phyloP scores from a whole-genome alignment of 169 alveolate species.

The Cryptosporidium parvum region DNA sequence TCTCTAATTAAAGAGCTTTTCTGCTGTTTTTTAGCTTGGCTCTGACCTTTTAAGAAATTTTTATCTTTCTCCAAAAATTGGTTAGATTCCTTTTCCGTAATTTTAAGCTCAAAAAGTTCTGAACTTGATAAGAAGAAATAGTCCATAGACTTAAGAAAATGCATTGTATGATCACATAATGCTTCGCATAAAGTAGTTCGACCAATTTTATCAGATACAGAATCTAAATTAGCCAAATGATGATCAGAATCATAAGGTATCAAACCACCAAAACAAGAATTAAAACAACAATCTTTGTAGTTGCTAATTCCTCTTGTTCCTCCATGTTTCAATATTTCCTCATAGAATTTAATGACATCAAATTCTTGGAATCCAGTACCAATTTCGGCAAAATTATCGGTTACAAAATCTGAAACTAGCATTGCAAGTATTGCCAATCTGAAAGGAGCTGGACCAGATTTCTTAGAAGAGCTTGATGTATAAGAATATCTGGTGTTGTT shows the following conservation, averaged over 20 bases:
- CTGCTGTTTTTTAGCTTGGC: background rate
- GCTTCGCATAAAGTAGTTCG: slow-evolving; percentile 33
- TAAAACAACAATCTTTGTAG: slow-evolving; percentile 22
- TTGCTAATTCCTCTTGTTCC: slow-evolving; percentile 31
- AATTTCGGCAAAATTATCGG: slow-evolving; percentile 35
- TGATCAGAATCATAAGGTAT: background rate
- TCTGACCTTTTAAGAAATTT: background rate
- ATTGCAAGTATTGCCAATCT: slow-evolving; percentile 51
- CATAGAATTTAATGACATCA: slow-evolving; percentile 43
- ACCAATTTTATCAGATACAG: background rate
- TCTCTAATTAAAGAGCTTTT: background rate
- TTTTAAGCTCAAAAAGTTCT: slow-evolving; percentile 40
- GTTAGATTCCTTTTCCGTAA: background rate
- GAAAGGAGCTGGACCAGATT: slow-evolving; percentile 60
- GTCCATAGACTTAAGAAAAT: slow-evolving; percentile 36
- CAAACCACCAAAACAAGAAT: slow-evolving; percentile 20
- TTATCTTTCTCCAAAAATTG: background rate
- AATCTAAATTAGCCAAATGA: background rate
- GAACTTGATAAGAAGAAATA: slow-evolving; percentile 51
- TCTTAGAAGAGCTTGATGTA: slow-evolving; percentile 5
- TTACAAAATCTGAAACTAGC: slow-evolving; percentile 31
- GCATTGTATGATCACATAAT: slow-evolving; percentile 27
- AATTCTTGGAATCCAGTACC: slow-evolving; percentile 24
- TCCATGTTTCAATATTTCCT: slow-evolving; percentile 43
- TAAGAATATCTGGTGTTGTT: slow-evolving; percentile 23